A percentile compares a stretch with the other conserved stretches of the same genome.
phyloP scores from a whole-genome alignment of 805 yeast genomes.

The Ogataea neopini region DNA sequence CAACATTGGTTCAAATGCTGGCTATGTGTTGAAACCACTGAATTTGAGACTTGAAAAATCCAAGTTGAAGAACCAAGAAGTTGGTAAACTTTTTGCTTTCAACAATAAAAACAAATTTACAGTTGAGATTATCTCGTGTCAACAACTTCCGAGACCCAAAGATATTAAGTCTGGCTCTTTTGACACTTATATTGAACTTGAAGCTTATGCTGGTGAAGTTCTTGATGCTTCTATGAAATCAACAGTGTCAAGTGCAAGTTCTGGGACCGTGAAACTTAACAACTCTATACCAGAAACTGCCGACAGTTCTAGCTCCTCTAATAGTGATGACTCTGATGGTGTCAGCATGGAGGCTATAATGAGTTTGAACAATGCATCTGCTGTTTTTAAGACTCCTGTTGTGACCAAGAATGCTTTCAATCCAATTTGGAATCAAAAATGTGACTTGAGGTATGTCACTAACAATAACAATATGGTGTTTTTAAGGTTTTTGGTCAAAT shows the following conservation, averaged over 20 bases:
- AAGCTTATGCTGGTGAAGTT: slow-evolving; percentile 48
- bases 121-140: slow-evolving; percentile 72
- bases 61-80: slow-evolving; percentile 21
- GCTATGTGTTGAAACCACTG: slow-evolving; percentile 78
- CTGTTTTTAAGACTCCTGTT: slow-evolving; percentile 32
- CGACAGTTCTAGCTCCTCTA: background rate
- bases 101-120: slow-evolving; percentile 25
- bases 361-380: slow-evolving; percentile 20
- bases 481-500: slow-evolving; percentile 51
- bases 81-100: slow-evolving; percentile 23
- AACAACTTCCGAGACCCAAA: slow-evolving; percentile 74
- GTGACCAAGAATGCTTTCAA: slow-evolving; percentile 78
- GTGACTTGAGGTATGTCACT: slow-evolving; percentile 42
- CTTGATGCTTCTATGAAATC: slow-evolving; percentile 16
- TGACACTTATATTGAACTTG: slow-evolving; percentile 65
- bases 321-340: background rate
- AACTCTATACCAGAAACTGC: background rate
- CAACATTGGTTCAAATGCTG: slow-evolving; percentile 55
- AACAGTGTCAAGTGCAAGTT: background rate
- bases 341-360: slow-evolving; percentile 4
- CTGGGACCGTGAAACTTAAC: slow-evolving; percentile 14
- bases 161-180: slow-evolving; percentile 46
- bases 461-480: slow-evolving; percentile 52
- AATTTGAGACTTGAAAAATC: slow-evolving; percentile 16
- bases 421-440: slow-evolving; percentile 73